Evolutionary conservation across 352 stramenopile genomes (phyloP), one percentile per base, ranked within the genome.

Genomic region (Pelagophyceae sp.): DNA sequence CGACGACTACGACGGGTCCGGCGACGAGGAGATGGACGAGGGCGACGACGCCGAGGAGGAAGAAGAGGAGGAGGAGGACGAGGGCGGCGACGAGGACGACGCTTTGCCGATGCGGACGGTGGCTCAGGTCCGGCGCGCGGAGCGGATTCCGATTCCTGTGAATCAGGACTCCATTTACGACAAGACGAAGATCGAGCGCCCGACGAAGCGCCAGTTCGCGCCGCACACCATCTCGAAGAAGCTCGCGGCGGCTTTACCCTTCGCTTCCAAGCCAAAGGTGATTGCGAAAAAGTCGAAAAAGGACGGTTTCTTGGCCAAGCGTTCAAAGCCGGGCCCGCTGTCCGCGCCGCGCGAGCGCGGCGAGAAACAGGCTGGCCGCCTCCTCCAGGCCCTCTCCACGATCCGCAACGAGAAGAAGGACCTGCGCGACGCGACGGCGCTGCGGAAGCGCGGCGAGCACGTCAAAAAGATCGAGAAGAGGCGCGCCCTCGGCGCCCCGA

Each of bases 131-230:
- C 91, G 97, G 70, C 85, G 96, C 77, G 94, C 97, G 79, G 91
- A 96, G 33, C 89, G 96, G 79, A 85, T 97, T 50, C 84, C 94
- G 0, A 94, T 99, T 58, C 93, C 95, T 25, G 91, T 98, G 31
- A 98, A 99, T 82, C 90, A 91, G 32, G 95, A 99, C 84, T 98
- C 93, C 40, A 88, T 99, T 23, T 99, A 99, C 87, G n/a, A 50
- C 29, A 78, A 76, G 61, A 98, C 98, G 85, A 95, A 95, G 17
- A 97, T 99, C 72, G 87, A 96, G 63, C 91, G 96, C n/a, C 45
- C 45, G 45, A 88, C 87, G 37, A 87, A 91, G 72, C 89, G 92
- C 19, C 90, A 91, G 72, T 98, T 99, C 82, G 93, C 93, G 61
- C 76, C 90, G 45, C 83, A 98, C n/a, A 90, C 91, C 75, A 90